A percentile compares a stretch with the other conserved stretches of the same genome.
These are phyloP conservation scores for Silybum marianum DNA, from an alignment of 129 eudicot species.

Conservation along the genomic window DNA sequence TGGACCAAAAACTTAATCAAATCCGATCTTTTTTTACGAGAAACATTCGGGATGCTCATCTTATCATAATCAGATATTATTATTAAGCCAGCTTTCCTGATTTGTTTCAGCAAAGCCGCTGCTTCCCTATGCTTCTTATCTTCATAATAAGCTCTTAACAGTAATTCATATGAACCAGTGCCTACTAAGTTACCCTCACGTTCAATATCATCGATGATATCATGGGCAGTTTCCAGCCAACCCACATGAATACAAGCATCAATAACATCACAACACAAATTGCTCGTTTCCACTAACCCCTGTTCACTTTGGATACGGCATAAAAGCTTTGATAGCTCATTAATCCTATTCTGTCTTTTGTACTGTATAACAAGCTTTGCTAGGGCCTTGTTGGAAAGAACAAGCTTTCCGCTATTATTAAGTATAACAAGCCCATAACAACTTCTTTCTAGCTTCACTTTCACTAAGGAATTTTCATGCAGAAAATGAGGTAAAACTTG, in stretches of 20 bases:
- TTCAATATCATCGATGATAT: constrained; percentile 75
- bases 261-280: constrained; percentile 51
- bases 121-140: constrained; percentile 65
- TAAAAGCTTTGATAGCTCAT: constrained; percentile 53
- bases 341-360: constrained; percentile 43
- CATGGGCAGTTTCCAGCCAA: constrained; percentile 74
- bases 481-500: constrained; percentile 59
- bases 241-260: constrained; percentile 77
- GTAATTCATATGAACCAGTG: constrained; percentile 36
- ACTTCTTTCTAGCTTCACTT: constrained; percentile 41
- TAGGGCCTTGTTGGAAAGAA: constrained; percentile 58
- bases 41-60: neutral
- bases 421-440: constrained; percentile 50
- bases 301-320: constrained; percentile 38
- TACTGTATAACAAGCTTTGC: constrained; percentile 62
- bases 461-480: constrained; percentile 49
- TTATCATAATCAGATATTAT: constrained; percentile 27
- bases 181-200: constrained; percentile 33
- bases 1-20: constrained; percentile 46
- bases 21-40: constrained; percentile 32
- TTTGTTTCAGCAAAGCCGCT: neutral
- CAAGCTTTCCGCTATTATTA: constrained; percentile 50
- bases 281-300: constrained; percentile 21
- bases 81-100: constrained; percentile 46
- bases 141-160: constrained; percentile 49